Evolutionary conservation across 345 rosid genomes (phyloP), one percentile per base, ranked within the genome.

Genomic region (Heritiera littoralis): DNA sequence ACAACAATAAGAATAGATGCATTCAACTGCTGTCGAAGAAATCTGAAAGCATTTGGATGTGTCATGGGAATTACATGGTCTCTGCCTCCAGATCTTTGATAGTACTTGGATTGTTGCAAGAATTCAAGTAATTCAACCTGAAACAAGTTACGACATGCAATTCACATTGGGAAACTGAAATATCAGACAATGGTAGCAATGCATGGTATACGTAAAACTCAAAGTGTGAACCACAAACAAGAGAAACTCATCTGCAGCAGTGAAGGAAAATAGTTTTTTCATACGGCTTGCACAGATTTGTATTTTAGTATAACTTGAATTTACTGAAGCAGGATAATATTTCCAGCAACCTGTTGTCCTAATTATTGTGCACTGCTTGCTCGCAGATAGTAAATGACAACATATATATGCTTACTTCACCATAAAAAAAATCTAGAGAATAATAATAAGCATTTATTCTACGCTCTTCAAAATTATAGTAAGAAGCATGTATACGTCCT

Each of bases 1-100:
- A 86, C 97, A 85, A 96, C 93, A 78, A 96, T 72, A 61, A 96
- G 92, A 80, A 96, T 89, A 32, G 98, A 92, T 46, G 97, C 95
- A 59, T 96, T 96, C 86, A 91, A 87, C 87, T 88, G 84, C 75
- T 89, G 89, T 79, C 98, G 89, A 35, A 89, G 92, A 87, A 94
- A 96, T 86, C 99, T 89, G 84, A 96, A 94, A 75, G 99, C 99
- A 85, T 96, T 96, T n/a, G 99, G 99, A 89, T 96, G 99, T 78
- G 97, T 92, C 97, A 94, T 94, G 35, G 97, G 95, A 89, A 96
- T 90, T 77, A 96, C 92, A 78, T 96, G 99, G 86, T 96, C 98
- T 86, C 90, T 92, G 45, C 99, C 98, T 74, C 88, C 89, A 79
- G 99, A 96, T 75, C 91, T 91, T 86, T 94, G 93, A 97, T 97